Conservation (phyloP, 345 rosid genomes). For the Trapa bicornis region DNA sequence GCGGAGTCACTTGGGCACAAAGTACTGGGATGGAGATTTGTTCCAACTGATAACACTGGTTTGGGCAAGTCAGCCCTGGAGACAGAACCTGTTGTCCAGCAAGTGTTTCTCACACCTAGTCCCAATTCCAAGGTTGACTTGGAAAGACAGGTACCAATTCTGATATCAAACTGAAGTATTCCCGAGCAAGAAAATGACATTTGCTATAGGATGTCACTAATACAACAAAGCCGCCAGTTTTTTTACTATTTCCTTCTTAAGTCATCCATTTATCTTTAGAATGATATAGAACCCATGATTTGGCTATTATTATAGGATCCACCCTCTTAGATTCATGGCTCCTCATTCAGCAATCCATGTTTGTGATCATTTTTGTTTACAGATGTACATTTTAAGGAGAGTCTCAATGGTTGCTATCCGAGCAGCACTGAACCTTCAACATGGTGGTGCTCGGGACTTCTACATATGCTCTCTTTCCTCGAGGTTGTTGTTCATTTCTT, state of each 20-base stretch:
- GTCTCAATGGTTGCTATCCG: constrained; percentile 94
- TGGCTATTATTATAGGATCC: background rate
- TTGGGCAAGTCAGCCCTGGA: constrained; percentile 76
- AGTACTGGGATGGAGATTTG: constrained; percentile 87
- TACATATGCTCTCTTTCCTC: constrained; percentile 98
- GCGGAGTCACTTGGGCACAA: constrained; percentile 94
- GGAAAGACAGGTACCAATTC: constrained; percentile 67
- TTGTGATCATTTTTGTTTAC: constrained; percentile 7
- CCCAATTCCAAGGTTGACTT: constrained; percentile 62
- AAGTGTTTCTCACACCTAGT: constrained; percentile 75
- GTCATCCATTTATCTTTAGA: background rate
- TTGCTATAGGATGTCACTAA: background rate
- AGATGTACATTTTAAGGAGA: constrained; percentile 95
- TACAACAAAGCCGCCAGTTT: background rate
- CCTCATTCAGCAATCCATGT: constrained; percentile 6
- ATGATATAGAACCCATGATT: too few relatives aligned
- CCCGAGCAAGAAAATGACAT: background rate
- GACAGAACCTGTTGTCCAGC: constrained; percentile 90
- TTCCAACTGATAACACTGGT: constrained; percentile 77
- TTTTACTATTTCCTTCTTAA: too few relatives aligned
- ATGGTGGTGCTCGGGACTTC: constrained; percentile 79
- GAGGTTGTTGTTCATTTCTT: constrained; percentile 27
- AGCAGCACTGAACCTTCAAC: constrained; percentile 77
- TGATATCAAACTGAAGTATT: background rate
- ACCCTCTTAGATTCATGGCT: background rate